These are phyloP conservation scores for Diutina sp. DNA, from an alignment of 1,139 yeast species.

Conservation along the genomic window DNA sequence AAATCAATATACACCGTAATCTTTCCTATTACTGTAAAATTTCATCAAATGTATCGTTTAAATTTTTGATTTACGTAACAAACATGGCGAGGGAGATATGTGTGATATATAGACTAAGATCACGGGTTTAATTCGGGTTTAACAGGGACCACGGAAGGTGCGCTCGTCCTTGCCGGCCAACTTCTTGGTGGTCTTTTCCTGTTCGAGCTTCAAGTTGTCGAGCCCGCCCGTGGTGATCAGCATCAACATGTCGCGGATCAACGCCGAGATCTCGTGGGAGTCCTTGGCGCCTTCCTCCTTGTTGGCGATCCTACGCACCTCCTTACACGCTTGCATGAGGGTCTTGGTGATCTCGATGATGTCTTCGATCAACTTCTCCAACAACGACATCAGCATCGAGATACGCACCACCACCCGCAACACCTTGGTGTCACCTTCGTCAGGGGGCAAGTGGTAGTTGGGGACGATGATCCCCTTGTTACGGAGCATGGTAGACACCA, in stretches of 20 bases:
- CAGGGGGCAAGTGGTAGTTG: conserved; percentile 74
- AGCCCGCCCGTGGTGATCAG: conserved; percentile 28
- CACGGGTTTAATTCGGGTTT: too few species aligned
- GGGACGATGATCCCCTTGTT: conserved; percentile 83
- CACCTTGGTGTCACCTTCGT: conserved; percentile 44
- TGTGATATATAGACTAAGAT: too few species aligned
- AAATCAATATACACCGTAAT: not conserved
- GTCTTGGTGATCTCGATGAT: conserved; percentile 43
- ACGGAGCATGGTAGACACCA: conserved; percentile 61
- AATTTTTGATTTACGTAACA: not conserved
- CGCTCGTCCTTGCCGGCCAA: not conserved
- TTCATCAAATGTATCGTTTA: too few species aligned
- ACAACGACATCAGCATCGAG: conserved; percentile 56
- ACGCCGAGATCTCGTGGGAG: conserved; percentile 10
- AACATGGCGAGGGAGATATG: not conserved
- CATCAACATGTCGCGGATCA: conserved; percentile 21
- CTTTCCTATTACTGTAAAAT: too few species aligned
- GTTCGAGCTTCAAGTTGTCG: conserved; percentile 13
- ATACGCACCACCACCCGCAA: conserved; percentile 77
- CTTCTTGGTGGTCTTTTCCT: conserved; percentile 1
- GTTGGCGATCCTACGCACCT: conserved; percentile 18
- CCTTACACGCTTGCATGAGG: conserved; percentile 18
- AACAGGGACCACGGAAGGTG: not conserved
- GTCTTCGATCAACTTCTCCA: conserved; percentile 62
- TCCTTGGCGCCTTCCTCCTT: conserved; percentile 8